A percentile compares a stretch with the other conserved stretches of the same genome.
Evolutionary conservation across 495 filamentous ascomycete genomes (phyloP).

Genomic region (Glarea lozoyensis): DNA sequence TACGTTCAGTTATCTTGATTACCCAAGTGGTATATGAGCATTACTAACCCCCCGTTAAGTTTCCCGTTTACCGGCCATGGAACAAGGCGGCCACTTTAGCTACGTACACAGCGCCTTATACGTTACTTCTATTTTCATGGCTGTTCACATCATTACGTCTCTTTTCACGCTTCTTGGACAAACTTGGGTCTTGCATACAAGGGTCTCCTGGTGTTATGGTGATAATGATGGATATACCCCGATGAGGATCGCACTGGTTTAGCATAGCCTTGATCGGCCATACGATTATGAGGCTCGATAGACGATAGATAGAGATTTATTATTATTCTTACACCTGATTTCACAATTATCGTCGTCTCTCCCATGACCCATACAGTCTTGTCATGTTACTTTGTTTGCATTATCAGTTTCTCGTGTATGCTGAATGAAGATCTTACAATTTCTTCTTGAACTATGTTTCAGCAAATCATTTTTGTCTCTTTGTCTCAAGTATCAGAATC

Average conservation of each 20-base stretch:
- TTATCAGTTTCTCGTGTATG: too few species aligned
- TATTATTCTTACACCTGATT: too few species aligned
- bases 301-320: constrained; percentile 7
- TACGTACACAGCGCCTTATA: not conserved
- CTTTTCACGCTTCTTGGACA: not conserved
- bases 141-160: not conserved
- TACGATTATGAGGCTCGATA: too few species aligned
- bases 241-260: not conserved
- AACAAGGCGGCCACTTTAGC: not conserved
- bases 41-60: too few species aligned
- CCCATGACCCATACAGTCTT: too few species aligned
- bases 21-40: too few species aligned
- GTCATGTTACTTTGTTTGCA: too few species aligned
- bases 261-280: constrained; percentile 1
- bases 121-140: constrained; percentile 5
- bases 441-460: too few species aligned
- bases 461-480: too few species aligned
- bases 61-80: not conserved
- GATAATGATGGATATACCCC: constrained; percentile 7
- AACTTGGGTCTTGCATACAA: constrained; percentile 9
- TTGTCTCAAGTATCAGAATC: too few species aligned
- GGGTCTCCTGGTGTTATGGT: not conserved
- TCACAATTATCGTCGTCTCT: too few species aligned
- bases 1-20: constrained; percentile 47
- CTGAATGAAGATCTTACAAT: too few species aligned